These are phyloP conservation scores for Ogataea methylovora DNA, from an alignment of 805 yeast species.

Conservation along the genomic window DNA sequence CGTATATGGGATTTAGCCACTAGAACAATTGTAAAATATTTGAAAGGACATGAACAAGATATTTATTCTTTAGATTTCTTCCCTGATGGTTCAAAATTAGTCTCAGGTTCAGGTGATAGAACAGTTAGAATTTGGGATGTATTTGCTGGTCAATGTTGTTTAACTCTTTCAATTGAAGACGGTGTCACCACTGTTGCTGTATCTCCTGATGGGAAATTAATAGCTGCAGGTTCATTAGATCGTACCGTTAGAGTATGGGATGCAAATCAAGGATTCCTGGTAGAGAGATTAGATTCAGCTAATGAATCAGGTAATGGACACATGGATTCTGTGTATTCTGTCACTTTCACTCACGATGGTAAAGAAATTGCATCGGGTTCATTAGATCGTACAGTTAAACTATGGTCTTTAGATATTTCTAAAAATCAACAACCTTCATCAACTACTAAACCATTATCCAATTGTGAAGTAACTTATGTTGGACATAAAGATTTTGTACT, in stretches of 20 bases:
- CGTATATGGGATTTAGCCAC: constrained; percentile 94
- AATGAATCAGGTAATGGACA: constrained; percentile 88
- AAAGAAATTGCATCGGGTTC: constrained; percentile 92
- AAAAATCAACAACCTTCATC: constrained; percentile 35
- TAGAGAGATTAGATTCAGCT: constrained; percentile 87
- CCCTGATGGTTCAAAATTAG: constrained; percentile 89
- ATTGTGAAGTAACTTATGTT: constrained; percentile 84
- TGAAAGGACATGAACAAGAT: constrained; percentile 96
- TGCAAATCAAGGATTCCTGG: constrained; percentile 82
- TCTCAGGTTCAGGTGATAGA: constrained; percentile 94
- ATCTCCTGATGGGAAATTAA: constrained; percentile 87
- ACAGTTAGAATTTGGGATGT: constrained; percentile 96
- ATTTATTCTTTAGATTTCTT: constrained; percentile 92
- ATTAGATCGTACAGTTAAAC: constrained; percentile 88
- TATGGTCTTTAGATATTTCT: constrained; percentile 79
- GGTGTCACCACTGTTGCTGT: constrained; percentile 98
- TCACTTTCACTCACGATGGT: constrained; percentile 87
- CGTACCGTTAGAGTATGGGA: constrained; percentile 97
- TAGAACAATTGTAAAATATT: constrained; percentile 74
- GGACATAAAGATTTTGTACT: constrained; percentile 97
- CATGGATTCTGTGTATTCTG: constrained; percentile 92
- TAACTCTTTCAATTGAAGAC: constrained; percentile 87
- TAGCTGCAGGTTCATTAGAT: constrained; percentile 96
- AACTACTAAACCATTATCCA: constrained; percentile 35
- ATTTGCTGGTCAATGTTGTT: constrained; percentile 78